Base-by-base conservation (phyloP, 2,329 filamentous ascomycete genomes). In the Ophiostoma australiae region DNA sequence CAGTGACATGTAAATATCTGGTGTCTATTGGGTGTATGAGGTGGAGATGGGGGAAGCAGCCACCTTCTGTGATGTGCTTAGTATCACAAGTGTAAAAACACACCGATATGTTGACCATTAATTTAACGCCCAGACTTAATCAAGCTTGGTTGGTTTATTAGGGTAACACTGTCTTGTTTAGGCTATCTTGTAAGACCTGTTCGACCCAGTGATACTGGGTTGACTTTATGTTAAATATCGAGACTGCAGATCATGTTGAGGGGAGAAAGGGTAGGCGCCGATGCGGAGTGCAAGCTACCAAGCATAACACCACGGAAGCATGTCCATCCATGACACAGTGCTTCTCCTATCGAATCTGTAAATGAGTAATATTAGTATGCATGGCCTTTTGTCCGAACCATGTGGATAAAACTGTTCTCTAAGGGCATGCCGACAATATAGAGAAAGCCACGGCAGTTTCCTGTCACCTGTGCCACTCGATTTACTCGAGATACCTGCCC, bases 51-150 rank as follows among this genome's bases (percentile, higher is more conserved):
- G 52, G 52, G 44, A 20, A 17, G 17, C 52, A 31, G 52, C 10
- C 52, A 27, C 10, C 52, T 27, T n/a, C 23, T 58, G 23, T 13
- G n/a, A 8, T 58, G 7, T 58, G 23, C 52, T 58, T 58, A 11
- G 52, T 27, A 10, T 27, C n/a, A 27, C 5, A 27, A 58, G 27
- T 58, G 11, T 23, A 27, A 58, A 27, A 58, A 58, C n/a, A 27
- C 31, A 31, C 8, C 52, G 52, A 58, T 27, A 58, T 58, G 52
- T n/a, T 58, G 52, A 58, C 52, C 52, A 58, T 27, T 58, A 58
- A 31, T 58, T 8, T 11, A 58, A 58, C 23, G 52, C 52, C 52
- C 52, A 58, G 52, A 58, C 15, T 15, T 10, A 17, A 27, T 58
- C 52, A 58, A 58, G 8, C 52, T 23, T 27, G n/a, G 52, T 13